phyloP scores from a whole-genome alignment of 768 basidiomycete genomes.

The Suillus discolor region DNA sequence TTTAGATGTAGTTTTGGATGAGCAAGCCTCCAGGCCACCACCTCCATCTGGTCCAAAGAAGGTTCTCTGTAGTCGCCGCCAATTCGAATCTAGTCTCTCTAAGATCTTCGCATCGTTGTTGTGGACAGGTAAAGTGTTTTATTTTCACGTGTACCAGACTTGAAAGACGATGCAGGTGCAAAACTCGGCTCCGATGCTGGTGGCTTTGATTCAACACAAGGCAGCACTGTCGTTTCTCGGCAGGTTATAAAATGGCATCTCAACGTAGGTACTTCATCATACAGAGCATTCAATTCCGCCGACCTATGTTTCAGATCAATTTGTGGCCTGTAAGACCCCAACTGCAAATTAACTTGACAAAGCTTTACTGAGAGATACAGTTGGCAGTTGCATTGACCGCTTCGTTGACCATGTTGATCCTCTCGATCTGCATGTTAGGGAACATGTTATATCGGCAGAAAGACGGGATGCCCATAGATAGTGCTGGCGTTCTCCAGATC shows the following conservation, averaged over 20 bases:
- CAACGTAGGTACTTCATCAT: slow-evolving; percentile 13
- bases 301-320: slow-evolving; percentile 14
- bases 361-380: slow-evolving; percentile 8
- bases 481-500: slow-evolving; percentile 16
- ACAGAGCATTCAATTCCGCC: too few relatives aligned
- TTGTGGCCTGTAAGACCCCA: slow-evolving; percentile 12
- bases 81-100: slow-evolving; percentile 9
- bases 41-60: slow-evolving; percentile 5
- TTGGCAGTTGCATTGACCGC: slow-evolving; percentile 5
- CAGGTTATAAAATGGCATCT: slow-evolving; percentile 11
- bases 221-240: slow-evolving; percentile 7
- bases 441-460: not conserved
- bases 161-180: slow-evolving; percentile 11
- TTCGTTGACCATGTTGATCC: slow-evolving; percentile 8
- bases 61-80: not conserved
- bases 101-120: slow-evolving; percentile 7
- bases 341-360: not conserved
- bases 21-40: not conserved
- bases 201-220: slow-evolving; percentile 10
- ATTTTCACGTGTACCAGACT: not conserved
- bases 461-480: not conserved
- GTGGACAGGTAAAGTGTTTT: slow-evolving; percentile 14
- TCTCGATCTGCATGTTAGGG: slow-evolving; percentile 5
- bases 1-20: not conserved
- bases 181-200: slow-evolving; percentile 9